Evolutionary conservation across 2,329 filamentous ascomycete species (phyloP).

Genomic region (Acrocalymma vagum): DNA sequence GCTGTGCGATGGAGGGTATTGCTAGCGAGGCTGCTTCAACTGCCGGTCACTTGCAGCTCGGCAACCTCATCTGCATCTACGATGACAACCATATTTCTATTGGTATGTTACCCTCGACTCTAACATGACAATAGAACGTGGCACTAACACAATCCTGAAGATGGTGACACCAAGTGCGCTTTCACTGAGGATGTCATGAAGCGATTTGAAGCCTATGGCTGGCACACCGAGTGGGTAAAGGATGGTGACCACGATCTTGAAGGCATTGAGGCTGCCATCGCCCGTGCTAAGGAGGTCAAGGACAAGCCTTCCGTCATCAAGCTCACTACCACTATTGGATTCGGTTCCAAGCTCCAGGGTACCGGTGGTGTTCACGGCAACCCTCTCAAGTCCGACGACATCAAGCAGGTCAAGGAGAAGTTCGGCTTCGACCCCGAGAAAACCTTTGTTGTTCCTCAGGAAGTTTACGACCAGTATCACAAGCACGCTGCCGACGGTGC

Average conservation of each 20-base stretch:
- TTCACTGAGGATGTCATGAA: constrained; percentile 97
- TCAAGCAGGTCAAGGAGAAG: constrained; percentile 90
- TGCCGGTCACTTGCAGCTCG: constrained; percentile 95
- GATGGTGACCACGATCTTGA: constrained; percentile 90
- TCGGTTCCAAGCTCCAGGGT: constrained; percentile 90
- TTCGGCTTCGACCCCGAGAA: constrained; percentile 97
- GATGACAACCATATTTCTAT: constrained; percentile 98
- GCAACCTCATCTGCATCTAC: constrained; percentile 96
- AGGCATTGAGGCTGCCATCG: constrained; percentile 87
- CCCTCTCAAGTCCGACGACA: constrained; percentile 93
- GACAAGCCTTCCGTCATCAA: constrained; percentile 98
- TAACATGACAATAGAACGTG: neutral
- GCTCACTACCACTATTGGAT: constrained; percentile 96
- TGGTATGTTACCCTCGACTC: constrained; percentile 55
- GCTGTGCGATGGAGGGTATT: constrained; percentile 98
- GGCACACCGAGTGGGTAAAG: constrained; percentile 85
- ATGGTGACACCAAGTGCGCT: constrained; percentile 93
- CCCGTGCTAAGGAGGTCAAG: constrained; percentile 83
- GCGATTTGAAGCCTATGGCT: constrained; percentile 96
- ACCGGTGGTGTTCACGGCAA: constrained; percentile 97
- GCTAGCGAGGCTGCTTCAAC: constrained; percentile 90
- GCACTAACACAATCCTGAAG: constrained; percentile 52
- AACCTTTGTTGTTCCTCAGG: constrained; percentile 90
- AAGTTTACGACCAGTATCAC: constrained; percentile 91
- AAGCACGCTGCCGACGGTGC: constrained; percentile 87